Base-by-base conservation (phyloP, 441 rosid genomes). In the Biscutella auriculata region DNA sequence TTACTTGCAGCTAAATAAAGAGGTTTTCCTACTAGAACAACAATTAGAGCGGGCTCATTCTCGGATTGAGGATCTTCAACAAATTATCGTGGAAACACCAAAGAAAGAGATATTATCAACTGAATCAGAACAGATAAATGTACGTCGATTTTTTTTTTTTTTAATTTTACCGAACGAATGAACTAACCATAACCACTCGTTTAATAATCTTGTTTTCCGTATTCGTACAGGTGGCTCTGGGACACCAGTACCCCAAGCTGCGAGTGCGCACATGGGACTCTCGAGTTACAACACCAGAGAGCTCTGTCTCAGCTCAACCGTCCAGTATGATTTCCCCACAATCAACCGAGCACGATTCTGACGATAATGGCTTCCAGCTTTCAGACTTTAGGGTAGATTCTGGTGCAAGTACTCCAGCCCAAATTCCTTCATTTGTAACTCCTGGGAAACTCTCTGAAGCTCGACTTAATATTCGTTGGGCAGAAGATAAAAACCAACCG, bases 251-350 rank as follows among this genome's bases (percentile, higher is more conserved):
- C 74, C 99, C 96, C 28, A 80, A 79, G 70, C 69, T 85, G 69
- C 80, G 86, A n/a, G 85, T 87, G 65, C 83, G 76, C 36, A 71
- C 97, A 37, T 84, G 83, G 84, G 88, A 68, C 59, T 81, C 75
- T 52, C 85, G 73, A 42, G 63, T 52, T 66, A 63, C 78, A 35
- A 42, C 62, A 63, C 67, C 80, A 35, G 80, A 68, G 41, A 63
- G 77, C 50, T 60, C 67, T 51, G 63, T 76, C 62, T 65, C 65
- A 36, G 68, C 52, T 47, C 73, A 44, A 44, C 69, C 83, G 34
- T 74, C 71, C 46, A 65, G 70, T 50, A 71, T 77, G 41, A 55
- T 55, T 42, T 76, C 87, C 41, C 87, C 71, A 34, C 74, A 63
- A 67, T 85, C 92, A 44, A 84, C 74, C 48, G 84, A 54, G 50